A percentile compares a stretch with the other conserved stretches of the same genome.
Conservation (phyloP, 2,329 filamentous ascomycete species). For the Aspergillus sp. region DNA sequence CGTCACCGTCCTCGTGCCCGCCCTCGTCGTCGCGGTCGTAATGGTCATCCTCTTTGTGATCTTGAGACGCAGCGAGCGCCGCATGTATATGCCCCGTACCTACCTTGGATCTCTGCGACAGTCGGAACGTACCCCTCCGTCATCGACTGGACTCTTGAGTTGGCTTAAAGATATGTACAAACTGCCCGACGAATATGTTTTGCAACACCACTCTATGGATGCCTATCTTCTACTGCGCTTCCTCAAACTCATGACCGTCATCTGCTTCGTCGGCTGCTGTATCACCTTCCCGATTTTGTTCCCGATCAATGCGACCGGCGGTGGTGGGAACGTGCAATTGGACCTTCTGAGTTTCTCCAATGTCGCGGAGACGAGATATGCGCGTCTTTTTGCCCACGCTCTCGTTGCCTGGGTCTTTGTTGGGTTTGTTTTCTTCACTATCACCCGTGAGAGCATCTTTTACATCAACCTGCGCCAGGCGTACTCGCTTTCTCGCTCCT, state of each 20-base stretch:
- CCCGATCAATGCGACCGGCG: conserved; percentile 85
- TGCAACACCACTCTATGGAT: conserved; percentile 90
- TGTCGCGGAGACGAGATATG: conserved; percentile 55
- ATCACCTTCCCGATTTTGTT: conserved; percentile 88
- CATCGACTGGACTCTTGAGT: conserved; percentile 63
- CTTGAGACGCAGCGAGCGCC: conserved; percentile 48
- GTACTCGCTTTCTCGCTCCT: conserved; percentile 81
- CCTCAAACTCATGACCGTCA: conserved; percentile 72
- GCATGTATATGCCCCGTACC: conserved; percentile 57
- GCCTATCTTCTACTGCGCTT: conserved; percentile 89
- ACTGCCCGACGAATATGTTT: conserved; percentile 71
- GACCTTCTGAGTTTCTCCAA: conserved; percentile 80
- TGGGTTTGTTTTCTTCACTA: conserved; percentile 82
- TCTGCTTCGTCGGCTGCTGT: conserved; percentile 78
- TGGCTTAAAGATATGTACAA: conserved; percentile 69
- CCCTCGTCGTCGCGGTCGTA: conserved; percentile 44
- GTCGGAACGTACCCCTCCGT: conserved; percentile 56
- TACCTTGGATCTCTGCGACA: conserved; percentile 54
- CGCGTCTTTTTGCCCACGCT: conserved; percentile 78
- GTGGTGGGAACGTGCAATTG: conserved; percentile 63
- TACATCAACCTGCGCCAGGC: conserved; percentile 92
- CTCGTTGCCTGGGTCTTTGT: conserved; percentile 80
- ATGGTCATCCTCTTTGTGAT: conserved; percentile 53
- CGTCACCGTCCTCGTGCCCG: conserved; percentile 50
- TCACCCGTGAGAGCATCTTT: conserved; percentile 85